Conservation (phyloP, 306 rosid species). For the Prunus fruticosa region DNA sequence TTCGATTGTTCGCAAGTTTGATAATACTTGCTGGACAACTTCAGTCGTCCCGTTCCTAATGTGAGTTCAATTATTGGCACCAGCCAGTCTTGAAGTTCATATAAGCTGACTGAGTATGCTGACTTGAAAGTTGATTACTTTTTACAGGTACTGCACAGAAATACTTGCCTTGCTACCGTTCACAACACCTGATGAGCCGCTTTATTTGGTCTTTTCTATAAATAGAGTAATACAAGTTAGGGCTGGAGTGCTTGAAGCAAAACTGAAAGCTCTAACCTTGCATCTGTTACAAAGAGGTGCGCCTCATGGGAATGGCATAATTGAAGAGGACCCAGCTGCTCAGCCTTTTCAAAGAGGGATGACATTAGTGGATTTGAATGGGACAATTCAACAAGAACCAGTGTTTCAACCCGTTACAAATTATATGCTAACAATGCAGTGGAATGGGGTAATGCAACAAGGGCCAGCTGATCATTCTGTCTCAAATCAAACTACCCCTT, state of each 20-base stretch:
- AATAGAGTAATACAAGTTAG: slow-evolving; percentile 90
- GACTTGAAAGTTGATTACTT: slow-evolving; percentile 20
- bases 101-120: slow-evolving; percentile 21
- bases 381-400: slow-evolving; percentile 39
- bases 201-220: slow-evolving; percentile 80
- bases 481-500: slow-evolving; percentile 32
- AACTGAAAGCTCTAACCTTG: slow-evolving; percentile 75
- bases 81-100: slow-evolving; percentile 7
- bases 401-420: slow-evolving; percentile 24
- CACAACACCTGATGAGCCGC: slow-evolving; percentile 82
- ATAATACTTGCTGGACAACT: slow-evolving; percentile 60
- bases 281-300: slow-evolving; percentile 50
- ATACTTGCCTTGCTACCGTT: slow-evolving; percentile 89
- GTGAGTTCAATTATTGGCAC: slow-evolving; percentile 50
- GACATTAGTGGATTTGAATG: slow-evolving; percentile 52
- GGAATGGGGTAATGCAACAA: slow-evolving; percentile 57
- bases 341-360: slow-evolving; percentile 28
- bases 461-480: slow-evolving; percentile 40
- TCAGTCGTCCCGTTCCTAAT: slow-evolving; percentile 72
- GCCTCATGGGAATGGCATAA: slow-evolving; percentile 57
- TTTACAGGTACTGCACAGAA: slow-evolving; percentile 87
- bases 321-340: slow-evolving; percentile 34
- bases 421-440: slow-evolving; percentile 51
- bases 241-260: slow-evolving; percentile 84
- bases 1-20: slow-evolving; percentile 90